These are phyloP conservation scores for Cladophialophora yegresii DNA, from an alignment of 2,329 filamentous ascomycete genomes.

Conservation along the genomic window DNA sequence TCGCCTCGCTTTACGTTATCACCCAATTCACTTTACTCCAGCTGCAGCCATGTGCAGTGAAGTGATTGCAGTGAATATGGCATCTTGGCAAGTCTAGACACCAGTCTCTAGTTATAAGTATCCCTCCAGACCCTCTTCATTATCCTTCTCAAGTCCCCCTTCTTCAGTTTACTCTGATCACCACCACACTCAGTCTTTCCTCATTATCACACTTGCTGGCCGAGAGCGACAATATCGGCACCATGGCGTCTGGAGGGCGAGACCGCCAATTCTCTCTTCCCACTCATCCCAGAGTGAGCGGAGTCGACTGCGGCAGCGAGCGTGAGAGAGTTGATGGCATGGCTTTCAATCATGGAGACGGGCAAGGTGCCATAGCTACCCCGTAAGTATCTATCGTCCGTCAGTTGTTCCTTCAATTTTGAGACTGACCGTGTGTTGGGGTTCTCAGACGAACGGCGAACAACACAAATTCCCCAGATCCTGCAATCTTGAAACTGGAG, in stretches of 20 bases:
- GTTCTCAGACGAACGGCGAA: not conserved
- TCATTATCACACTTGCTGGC: not conserved
- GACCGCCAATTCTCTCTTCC: not conserved
- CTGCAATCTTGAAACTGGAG: constrained; percentile 1
- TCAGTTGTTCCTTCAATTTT: not conserved
- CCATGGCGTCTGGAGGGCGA: not conserved
- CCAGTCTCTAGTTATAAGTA: not conserved
- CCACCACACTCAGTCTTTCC: not conserved
- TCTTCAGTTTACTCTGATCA: not conserved
- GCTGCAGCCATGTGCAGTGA: not conserved
- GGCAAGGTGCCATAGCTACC: not conserved
- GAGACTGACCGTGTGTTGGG: not conserved
- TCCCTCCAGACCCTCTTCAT: not conserved
- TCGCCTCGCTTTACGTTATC: not conserved
- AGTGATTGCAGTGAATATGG: not conserved
- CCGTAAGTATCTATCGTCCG: not conserved
- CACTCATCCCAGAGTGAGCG: not conserved
- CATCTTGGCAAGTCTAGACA: not conserved
- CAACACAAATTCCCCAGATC: not conserved
- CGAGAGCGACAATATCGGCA: not conserved
- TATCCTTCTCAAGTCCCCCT: not conserved
- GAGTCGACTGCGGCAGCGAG: not conserved
- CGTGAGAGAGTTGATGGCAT: not conserved
- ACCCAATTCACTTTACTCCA: not conserved
- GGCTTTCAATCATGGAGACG: not conserved